Percentiles rank a stretch among this genome's conserved stretches.
Evolutionary conservation across 306 rosid genomes (phyloP).

Genomic region (Lathyrus aphaca): DNA sequence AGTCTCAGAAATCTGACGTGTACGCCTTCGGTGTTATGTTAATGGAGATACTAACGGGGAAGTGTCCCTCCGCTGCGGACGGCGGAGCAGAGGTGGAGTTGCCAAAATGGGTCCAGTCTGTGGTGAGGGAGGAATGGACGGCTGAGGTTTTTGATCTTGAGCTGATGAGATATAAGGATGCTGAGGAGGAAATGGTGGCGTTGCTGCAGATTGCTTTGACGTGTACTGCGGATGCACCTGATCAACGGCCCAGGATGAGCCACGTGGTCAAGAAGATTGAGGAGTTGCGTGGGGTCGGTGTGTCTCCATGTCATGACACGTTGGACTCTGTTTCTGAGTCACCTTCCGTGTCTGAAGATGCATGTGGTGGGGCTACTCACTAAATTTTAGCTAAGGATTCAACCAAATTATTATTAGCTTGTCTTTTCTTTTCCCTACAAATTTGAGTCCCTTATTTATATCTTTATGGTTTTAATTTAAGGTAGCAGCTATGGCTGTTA

Average conservation of each 20-base stretch:
- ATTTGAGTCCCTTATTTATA: neutral
- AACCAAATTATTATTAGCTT: neutral
- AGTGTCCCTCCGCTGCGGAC: conserved; percentile 68
- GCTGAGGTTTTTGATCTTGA: conserved; percentile 95
- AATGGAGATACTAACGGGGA: conserved; percentile 82
- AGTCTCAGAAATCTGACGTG: conserved; percentile 70
- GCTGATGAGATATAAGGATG: conserved; percentile 86
- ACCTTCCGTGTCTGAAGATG: conserved; percentile 64
- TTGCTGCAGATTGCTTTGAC: conserved; percentile 69
- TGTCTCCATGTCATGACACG: conserved; percentile 55
- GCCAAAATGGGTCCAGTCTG: conserved; percentile 88
- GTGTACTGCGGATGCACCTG: conserved; percentile 57
- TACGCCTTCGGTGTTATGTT: conserved; percentile 79
- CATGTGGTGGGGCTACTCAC: conserved; percentile 32
- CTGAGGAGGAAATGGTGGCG: conserved; percentile 94
- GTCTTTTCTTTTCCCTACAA: neutral
- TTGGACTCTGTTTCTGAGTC: conserved; percentile 61
- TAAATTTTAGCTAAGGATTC: neutral
- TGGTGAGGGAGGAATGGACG: conserved; percentile 92
- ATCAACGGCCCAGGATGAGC: conserved; percentile 82
- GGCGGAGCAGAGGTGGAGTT: conserved; percentile 50
- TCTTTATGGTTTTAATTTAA: too few species aligned
- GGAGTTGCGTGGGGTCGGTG: conserved; percentile 67
- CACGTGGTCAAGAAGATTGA: conserved; percentile 83
- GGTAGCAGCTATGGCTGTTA: neutral